These are phyloP conservation scores for Ceratocystis harringtonii DNA, from an alignment of 2,329 filamentous ascomycete genomes.

Conservation along the genomic window DNA sequence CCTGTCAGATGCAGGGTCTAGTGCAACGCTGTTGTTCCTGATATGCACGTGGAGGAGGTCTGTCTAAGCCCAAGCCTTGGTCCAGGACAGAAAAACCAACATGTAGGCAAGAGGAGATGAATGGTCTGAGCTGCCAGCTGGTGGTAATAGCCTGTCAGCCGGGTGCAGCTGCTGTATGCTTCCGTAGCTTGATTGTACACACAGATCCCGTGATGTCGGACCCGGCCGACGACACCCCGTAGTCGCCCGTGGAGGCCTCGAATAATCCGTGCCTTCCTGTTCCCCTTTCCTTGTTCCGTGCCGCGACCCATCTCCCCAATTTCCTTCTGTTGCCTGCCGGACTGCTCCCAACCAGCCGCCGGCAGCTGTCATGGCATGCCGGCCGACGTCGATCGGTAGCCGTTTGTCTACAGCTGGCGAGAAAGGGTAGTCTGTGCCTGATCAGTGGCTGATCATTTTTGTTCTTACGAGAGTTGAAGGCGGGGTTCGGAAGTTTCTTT, in stretches of 20 bases:
- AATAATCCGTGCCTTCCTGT: too few species aligned
- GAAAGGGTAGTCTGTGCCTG: not conserved
- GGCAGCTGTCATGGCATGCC: not conserved
- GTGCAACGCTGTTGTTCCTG: not conserved
- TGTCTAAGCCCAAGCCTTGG: not conserved
- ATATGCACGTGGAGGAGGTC: not conserved
- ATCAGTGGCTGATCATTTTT: not conserved
- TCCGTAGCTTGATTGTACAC: not conserved
- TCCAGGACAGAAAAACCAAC: not conserved
- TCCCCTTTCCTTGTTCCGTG: not conserved
- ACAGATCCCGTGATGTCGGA: too few species aligned
- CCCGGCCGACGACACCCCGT: too few species aligned
- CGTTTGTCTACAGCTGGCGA: conserved; percentile 3
- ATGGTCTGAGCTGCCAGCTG: not conserved
- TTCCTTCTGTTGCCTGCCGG: not conserved
- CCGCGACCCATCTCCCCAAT: not conserved
- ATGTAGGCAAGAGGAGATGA: too few species aligned
- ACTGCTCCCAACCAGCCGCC: not conserved
- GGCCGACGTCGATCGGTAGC: not conserved
- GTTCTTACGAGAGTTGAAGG: not conserved
- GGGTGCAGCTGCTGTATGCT: not conserved
- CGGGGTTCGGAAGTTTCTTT: not conserved
- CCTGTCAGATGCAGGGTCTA: too few species aligned
- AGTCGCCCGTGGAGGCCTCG: too few species aligned
- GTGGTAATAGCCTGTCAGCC: not conserved